Conservation (phyloP, 495 filamentous ascomycete genomes). For the Tirmania nivea region DNA sequence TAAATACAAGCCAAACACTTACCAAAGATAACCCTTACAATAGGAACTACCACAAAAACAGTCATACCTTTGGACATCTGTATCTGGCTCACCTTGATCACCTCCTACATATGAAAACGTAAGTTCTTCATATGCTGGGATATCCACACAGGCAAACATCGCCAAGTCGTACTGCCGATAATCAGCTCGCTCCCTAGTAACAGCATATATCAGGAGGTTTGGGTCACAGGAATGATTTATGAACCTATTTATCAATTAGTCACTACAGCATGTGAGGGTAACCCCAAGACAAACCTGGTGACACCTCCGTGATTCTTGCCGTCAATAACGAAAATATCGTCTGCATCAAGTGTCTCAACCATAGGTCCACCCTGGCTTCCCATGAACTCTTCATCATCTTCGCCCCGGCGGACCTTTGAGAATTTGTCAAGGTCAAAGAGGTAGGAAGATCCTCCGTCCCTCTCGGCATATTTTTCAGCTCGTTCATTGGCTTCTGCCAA, state of each 20-base stretch:
- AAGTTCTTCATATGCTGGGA: slow-evolving; percentile 47
- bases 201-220: slow-evolving; percentile 62
- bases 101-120: slow-evolving; percentile 68
- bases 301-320: slow-evolving; percentile 24
- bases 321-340: slow-evolving; percentile 7
- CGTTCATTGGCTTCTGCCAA: slow-evolving; percentile 43
- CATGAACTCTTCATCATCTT: slow-evolving; percentile 17
- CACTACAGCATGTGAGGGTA: no score
- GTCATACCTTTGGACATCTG: no score
- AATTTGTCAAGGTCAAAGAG: slow-evolving; percentile 64
- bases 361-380: no score
- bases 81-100: neutral
- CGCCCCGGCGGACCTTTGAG: slow-evolving; percentile 27
- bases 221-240: slow-evolving; percentile 54
- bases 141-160: slow-evolving; percentile 55
- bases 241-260: slow-evolving; percentile 24
- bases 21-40: no score
- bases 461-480: slow-evolving; percentile 21
- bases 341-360: neutral
- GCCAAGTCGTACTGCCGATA: slow-evolving; percentile 63
- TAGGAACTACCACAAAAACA: no score
- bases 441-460: slow-evolving; percentile 35
- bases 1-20: no score
- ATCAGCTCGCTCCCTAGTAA: slow-evolving; percentile 57
- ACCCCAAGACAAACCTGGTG: slow-evolving; percentile 19